These are phyloP conservation scores for Lolium perenne DNA, from an alignment of 176 grass and related monocot genomes.

Conservation along the genomic window DNA sequence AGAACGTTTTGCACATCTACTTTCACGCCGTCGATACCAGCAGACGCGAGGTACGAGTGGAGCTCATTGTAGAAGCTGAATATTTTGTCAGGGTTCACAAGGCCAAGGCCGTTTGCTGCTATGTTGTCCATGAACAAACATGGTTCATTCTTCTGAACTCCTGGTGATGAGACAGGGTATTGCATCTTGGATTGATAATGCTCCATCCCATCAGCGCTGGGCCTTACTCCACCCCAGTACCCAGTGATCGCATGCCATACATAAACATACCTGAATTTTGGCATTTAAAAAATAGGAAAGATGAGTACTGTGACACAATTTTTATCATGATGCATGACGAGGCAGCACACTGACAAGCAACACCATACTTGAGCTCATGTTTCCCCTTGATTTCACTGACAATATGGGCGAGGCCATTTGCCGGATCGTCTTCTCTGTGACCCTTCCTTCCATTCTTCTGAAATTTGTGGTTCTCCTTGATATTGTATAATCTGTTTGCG, in stretches of 20 bases:
- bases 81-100: constrained; percentile 75
- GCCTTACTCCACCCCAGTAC: constrained; percentile 88
- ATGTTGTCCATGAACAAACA: constrained; percentile 62
- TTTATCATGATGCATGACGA: neutral
- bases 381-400: constrained; percentile 73
- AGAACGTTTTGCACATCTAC: constrained; percentile 91
- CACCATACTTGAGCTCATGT: constrained; percentile 72
- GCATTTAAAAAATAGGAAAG: constrained; percentile 11
- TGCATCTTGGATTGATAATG: constrained; percentile 77
- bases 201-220: constrained; percentile 57
- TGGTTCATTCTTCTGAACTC: constrained; percentile 62
- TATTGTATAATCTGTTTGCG: constrained; percentile 83
- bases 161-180: constrained; percentile 60
- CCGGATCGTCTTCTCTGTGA: constrained; percentile 61
- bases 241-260: constrained; percentile 86
- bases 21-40: constrained; percentile 82
- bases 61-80: constrained; percentile 83
- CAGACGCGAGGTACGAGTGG: constrained; percentile 70
- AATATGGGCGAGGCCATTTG: constrained; percentile 65
- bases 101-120: constrained; percentile 67
- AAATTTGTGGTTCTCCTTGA: constrained; percentile 93
- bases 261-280: constrained; percentile 68
- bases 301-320: neutral
- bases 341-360: neutral
- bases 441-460: constrained; percentile 76